phyloP scores from a whole-genome alignment of 176 grass and related monocot species.

The Aechmea fasciata region DNA sequence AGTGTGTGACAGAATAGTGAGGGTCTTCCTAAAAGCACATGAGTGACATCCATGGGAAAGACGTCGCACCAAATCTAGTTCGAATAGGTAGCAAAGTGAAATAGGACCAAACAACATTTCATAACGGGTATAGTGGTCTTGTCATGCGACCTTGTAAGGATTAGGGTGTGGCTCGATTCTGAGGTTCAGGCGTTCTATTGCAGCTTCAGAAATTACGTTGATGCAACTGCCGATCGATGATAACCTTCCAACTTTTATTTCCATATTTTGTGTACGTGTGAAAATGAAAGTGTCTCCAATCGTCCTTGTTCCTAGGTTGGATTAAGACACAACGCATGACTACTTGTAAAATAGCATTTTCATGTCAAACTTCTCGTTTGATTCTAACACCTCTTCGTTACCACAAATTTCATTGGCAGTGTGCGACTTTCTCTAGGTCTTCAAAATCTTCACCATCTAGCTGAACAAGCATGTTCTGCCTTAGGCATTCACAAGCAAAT shows the following conservation, averaged over 20 bases:
- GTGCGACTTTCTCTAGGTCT: background rate
- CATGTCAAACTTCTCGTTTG: background rate
- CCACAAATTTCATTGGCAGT: background rate
- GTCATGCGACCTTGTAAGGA: background rate
- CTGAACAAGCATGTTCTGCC: background rate
- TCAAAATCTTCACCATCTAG: background rate
- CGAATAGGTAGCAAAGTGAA: background rate
- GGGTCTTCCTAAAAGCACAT: background rate
- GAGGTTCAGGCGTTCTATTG: too few species aligned
- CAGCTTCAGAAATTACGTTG: background rate
- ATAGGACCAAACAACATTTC: background rate
- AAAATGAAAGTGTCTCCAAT: background rate
- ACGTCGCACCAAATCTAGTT: background rate
- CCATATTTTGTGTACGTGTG: background rate
- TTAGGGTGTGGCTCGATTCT: background rate
- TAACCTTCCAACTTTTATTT: background rate
- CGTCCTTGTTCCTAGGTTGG: background rate
- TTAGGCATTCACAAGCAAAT: background rate
- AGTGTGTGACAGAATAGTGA: background rate
- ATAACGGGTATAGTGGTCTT: background rate
- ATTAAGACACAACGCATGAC: background rate
- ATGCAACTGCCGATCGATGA: background rate
- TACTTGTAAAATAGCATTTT: background rate
- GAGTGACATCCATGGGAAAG: background rate
- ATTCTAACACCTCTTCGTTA: background rate